A percentile compares a stretch with the other conserved stretches of the same genome.
Evolutionary conservation across 441 rosid genomes (phyloP).

Genomic region (Bruguiera hainesii): DNA sequence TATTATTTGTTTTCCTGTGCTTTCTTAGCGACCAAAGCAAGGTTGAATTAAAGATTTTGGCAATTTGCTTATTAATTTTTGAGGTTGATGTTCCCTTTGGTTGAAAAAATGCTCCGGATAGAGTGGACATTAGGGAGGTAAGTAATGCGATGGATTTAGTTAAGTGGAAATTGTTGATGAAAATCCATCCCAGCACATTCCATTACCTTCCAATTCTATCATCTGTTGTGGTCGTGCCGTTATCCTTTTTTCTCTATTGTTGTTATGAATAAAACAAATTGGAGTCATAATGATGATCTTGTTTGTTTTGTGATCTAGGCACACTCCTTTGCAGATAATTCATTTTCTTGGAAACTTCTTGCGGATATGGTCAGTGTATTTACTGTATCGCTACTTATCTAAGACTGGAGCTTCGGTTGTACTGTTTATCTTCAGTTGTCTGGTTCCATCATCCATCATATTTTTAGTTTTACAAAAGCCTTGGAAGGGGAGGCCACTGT

Average conservation of each 20-base stretch:
- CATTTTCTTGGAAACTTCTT: conserved; percentile 72
- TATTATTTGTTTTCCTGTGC: no score
- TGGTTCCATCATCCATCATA: conserved; percentile 68
- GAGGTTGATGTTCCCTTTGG: no score
- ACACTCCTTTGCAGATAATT: conserved; percentile 73
- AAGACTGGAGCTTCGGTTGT: conserved; percentile 79
- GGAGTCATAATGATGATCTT: conserved; percentile 7
- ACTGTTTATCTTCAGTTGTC: conserved; percentile 79
- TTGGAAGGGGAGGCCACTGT: conserved; percentile 93
- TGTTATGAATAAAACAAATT: background rate
- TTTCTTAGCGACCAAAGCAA: no score
- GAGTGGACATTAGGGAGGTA: no score
- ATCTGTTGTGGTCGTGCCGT: background rate
- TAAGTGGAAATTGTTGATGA: no score
- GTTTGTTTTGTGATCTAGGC: conserved; percentile 41
- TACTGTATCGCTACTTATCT: conserved; percentile 71
- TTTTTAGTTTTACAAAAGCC: conserved; percentile 84
- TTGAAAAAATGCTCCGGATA: no score
- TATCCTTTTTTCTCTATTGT: background rate
- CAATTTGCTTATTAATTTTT: no score
- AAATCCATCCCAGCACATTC: no score
- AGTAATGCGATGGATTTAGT: no score
- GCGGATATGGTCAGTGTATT: conserved; percentile 95
- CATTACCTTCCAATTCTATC: no score
- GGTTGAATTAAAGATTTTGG: no score